Conservation (phyloP, 352 stramenopile species). For the Globisporangium lucens region DNA sequence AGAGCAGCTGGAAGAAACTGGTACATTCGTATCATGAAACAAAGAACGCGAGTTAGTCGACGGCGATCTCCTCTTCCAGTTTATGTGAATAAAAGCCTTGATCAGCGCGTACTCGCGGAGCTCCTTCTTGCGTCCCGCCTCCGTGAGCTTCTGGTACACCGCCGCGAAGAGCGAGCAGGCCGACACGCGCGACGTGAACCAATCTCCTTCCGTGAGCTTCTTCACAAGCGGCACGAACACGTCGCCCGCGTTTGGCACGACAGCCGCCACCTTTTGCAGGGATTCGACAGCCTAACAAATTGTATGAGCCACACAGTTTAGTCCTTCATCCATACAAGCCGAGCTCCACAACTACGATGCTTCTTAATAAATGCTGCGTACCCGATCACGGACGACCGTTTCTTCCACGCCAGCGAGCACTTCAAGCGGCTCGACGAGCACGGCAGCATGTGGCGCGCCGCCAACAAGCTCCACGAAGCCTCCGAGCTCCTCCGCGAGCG, state of each 20-base stretch:
- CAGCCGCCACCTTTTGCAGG: conserved; percentile 67
- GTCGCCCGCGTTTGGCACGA: conserved; percentile 59
- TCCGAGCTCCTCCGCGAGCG: conserved; percentile 88
- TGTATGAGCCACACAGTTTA: not conserved
- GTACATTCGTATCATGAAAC: not conserved
- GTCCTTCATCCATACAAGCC: not conserved
- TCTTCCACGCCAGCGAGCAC: conserved; percentile 91
- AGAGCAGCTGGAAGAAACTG: conserved; percentile 76
- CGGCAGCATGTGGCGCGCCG: conserved; percentile 51
- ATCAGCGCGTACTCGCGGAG: conserved; percentile 68
- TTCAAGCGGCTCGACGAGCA: conserved; percentile 89
- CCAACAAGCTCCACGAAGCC: conserved; percentile 89
- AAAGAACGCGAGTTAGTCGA: conserved; percentile 3
- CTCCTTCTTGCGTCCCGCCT: conserved; percentile 68
- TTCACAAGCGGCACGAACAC: conserved; percentile 75
- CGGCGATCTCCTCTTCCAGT: not conserved
- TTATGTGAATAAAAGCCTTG: not conserved
- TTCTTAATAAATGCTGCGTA: conserved; percentile 13
- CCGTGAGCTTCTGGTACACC: conserved; percentile 62
- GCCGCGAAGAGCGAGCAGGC: conserved; percentile 81
- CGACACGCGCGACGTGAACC: conserved; percentile 87
- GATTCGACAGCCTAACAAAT: conserved; percentile 55
- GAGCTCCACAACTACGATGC: not conserved
- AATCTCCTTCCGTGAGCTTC: conserved; percentile 80
- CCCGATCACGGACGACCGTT: conserved; percentile 90